Conservation (phyloP, 352 stramenopile genomes). For the Aphanomyces cochlioides region DNA sequence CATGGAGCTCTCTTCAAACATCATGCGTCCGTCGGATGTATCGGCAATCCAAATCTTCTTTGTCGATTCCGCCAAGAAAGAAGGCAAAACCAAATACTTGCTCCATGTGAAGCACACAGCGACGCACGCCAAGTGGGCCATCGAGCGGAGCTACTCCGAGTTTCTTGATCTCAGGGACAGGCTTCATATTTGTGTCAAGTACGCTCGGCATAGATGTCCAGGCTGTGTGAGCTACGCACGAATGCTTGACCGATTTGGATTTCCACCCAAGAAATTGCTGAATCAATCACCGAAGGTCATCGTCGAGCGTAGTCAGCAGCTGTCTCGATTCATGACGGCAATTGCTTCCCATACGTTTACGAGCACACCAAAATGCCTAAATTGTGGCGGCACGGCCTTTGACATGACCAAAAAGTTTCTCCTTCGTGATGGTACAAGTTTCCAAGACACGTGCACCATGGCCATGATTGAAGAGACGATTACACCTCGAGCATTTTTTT, state of each 20-base stretch:
- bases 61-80: constrained; percentile 2
- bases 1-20: constrained; percentile 26
- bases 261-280: constrained; percentile 26
- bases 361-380: constrained; percentile 23
- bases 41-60: constrained; percentile 25
- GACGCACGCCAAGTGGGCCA: constrained; percentile 16
- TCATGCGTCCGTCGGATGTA: constrained; percentile 25
- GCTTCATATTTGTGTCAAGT: constrained; percentile 74
- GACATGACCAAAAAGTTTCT: constrained; percentile 28
- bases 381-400: constrained; percentile 23
- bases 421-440: background rate
- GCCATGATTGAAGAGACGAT: constrained; percentile 3
- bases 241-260: constrained; percentile 28
- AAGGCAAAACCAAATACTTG: constrained; percentile 29
- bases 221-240: constrained; percentile 72
- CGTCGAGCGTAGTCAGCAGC: constrained; percentile 6
- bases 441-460: background rate
- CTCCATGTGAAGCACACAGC: constrained; percentile 13
- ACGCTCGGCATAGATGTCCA: constrained; percentile 65
- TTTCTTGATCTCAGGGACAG: constrained; percentile 71
- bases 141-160: constrained; percentile 60
- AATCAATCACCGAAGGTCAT: constrained; percentile 5
- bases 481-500: constrained; percentile 15
- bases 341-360: constrained; percentile 26
- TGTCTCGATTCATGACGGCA: constrained; percentile 20